Evolutionary conservation across 345 rosid species (phyloP).

Genomic region (Isatis tinctoria): DNA sequence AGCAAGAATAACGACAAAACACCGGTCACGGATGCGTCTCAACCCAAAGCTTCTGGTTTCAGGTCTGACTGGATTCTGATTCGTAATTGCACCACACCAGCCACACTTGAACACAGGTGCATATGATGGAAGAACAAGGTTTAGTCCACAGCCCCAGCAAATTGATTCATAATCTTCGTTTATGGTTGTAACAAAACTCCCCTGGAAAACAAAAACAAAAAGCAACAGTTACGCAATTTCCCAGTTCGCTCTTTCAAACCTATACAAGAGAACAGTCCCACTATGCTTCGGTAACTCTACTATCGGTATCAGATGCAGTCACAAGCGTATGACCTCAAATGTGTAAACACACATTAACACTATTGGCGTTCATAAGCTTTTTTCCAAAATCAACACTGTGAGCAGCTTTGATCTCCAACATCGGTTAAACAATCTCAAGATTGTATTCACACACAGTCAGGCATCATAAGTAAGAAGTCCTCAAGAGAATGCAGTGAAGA

Average conservation of each 20-base stretch:
- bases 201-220: slow-evolving; percentile 27
- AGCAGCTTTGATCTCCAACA: background rate
- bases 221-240: background rate
- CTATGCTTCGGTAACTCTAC: background rate
- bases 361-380: background rate
- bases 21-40: slow-evolving; percentile 83
- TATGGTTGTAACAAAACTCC: slow-evolving; percentile 44
- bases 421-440: background rate
- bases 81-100: slow-evolving; percentile 97
- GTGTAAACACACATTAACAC: slow-evolving; percentile 6
- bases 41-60: slow-evolving; percentile 55
- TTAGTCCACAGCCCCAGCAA: slow-evolving; percentile 97
- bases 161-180: slow-evolving; percentile 52
- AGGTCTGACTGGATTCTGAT: slow-evolving; percentile 39
- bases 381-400: background rate
- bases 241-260: background rate
- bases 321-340: background rate
- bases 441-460: background rate
- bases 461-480: background rate
- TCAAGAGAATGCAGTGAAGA: background rate
- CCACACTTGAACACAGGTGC: slow-evolving; percentile 76
- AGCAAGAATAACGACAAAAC: slow-evolving; percentile 56
- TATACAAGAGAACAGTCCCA: background rate
- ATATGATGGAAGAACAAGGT: slow-evolving; percentile 62
- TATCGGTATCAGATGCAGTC: background rate